Percentiles rank a stretch among this genome's conserved stretches.
phyloP scores from a whole-genome alignment of 768 basidiomycete species.

The Pulveroboletus frians region DNA sequence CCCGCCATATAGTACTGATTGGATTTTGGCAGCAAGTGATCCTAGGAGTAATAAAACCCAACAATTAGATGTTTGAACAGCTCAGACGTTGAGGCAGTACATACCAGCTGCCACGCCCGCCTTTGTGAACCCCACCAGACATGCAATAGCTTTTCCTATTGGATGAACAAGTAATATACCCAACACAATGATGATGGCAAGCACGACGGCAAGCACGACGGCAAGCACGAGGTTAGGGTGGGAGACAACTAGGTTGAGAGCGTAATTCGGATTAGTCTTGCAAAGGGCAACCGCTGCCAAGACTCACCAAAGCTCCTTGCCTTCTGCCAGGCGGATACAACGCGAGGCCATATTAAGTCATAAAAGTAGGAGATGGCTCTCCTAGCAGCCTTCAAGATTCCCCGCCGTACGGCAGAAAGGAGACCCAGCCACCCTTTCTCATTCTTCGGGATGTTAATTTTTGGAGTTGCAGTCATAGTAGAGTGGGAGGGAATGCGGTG shows the following conservation, averaged over 20 bases:
- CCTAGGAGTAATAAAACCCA: background rate
- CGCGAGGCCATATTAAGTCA: accelerated
- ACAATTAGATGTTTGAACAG: background rate
- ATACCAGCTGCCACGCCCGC: background rate
- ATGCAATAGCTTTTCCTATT: background rate
- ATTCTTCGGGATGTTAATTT: background rate
- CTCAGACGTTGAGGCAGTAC: background rate
- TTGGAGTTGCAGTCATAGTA: background rate
- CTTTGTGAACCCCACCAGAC: background rate
- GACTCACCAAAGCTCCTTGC: background rate
- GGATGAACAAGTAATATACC: background rate
- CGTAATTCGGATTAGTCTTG: background rate
- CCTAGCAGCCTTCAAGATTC: accelerated
- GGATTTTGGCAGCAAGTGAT: background rate
- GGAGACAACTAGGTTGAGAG: background rate
- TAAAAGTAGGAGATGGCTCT: background rate
- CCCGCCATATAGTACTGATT: background rate
- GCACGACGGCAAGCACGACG: accelerated
- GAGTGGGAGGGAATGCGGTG: background rate
- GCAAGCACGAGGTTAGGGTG: background rate
- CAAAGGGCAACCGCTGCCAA: background rate
- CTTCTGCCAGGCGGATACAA: background rate
- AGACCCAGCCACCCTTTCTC: background rate
- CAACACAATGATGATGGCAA: background rate
- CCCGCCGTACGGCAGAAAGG: accelerated